Conservation (phyloP, 805 yeast species). For the Pichia gijzeniarum region DNA sequence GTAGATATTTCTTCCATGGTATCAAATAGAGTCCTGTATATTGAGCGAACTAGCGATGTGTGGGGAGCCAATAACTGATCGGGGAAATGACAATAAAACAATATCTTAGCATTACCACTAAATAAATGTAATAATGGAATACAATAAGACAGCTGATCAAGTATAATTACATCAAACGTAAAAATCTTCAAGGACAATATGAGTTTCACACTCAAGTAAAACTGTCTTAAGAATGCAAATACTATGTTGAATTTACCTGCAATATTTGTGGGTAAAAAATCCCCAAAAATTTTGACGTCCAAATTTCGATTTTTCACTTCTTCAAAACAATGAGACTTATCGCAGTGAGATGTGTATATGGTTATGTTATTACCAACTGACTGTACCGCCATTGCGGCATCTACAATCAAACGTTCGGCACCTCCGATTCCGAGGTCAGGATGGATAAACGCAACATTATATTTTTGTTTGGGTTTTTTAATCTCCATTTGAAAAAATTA, state of each 20-base stretch:
- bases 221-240: conserved; percentile 78
- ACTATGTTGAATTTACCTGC: conserved; percentile 66
- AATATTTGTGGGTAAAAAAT: conserved; percentile 68
- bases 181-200: conserved; percentile 43
- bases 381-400: conserved; percentile 86
- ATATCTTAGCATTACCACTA: conserved; percentile 40
- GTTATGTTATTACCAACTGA: conserved; percentile 45
- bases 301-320: conserved; percentile 62
- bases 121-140: conserved; percentile 60
- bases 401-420: conserved; percentile 95
- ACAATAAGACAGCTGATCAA: conserved; percentile 85
- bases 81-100: conserved; percentile 96
- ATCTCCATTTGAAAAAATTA: not conserved
- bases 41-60: conserved; percentile 43
- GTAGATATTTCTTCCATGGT: conserved; percentile 77
- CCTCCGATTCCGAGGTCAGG: conserved; percentile 98
- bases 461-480: not conserved
- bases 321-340: conserved; percentile 80
- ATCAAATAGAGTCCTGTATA: conserved; percentile 83
- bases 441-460: conserved; percentile 73
- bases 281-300: conserved; percentile 71
- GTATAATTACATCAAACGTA: conserved; percentile 63
- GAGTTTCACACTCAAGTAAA: conserved; percentile 47
- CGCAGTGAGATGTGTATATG: conserved; percentile 88
- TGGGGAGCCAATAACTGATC: conserved; percentile 72